Evolutionary conservation across 208 protist genomes (phyloP).

Genomic region (Acanthamoeba healyi): DNA sequence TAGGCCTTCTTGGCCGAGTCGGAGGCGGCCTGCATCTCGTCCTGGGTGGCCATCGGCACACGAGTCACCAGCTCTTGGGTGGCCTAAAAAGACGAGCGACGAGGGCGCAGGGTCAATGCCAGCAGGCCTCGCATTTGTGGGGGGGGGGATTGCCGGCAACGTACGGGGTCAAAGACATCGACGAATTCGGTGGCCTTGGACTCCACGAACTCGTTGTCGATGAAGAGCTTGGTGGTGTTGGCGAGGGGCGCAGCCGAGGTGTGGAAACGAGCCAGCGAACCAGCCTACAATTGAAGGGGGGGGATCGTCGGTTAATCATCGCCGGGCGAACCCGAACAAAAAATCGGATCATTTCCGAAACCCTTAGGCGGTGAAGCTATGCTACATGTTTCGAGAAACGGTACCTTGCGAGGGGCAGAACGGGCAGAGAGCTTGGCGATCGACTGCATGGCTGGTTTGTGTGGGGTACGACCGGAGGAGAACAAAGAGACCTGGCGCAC

Average conservation of each 20-base stretch:
- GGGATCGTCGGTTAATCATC: no score
- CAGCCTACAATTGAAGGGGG: no score
- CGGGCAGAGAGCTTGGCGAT: neutral
- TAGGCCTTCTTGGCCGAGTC: slow-evolving; percentile 86
- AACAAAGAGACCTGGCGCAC: neutral
- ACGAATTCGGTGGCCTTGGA: slow-evolving; percentile 90
- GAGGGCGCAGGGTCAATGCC: neutral
- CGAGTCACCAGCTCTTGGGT: slow-evolving; percentile 91
- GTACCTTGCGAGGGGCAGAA: neutral
- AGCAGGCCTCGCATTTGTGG: neutral
- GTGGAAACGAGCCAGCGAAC: neutral
- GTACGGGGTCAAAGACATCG: slow-evolving; percentile 90
- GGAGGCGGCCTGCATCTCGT: slow-evolving; percentile 91
- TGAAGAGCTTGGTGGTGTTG: slow-evolving; percentile 86
- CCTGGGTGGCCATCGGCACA: slow-evolving; percentile 89
- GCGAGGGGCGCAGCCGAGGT: neutral
- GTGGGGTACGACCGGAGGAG: neutral
- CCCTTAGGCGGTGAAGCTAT: no score
- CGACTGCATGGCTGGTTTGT: neutral
- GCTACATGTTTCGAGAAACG: neutral
- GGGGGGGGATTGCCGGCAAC: neutral
- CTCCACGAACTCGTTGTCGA: slow-evolving; percentile 92
- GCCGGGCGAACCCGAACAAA: no score
- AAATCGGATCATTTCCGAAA: no score
- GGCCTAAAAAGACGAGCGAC: slow-evolving; percentile 77